Evolutionary conservation across 2,329 filamentous ascomycete genomes (phyloP), one percentile per base, ranked within the genome.

Genomic region (Diaporthe capsici): DNA sequence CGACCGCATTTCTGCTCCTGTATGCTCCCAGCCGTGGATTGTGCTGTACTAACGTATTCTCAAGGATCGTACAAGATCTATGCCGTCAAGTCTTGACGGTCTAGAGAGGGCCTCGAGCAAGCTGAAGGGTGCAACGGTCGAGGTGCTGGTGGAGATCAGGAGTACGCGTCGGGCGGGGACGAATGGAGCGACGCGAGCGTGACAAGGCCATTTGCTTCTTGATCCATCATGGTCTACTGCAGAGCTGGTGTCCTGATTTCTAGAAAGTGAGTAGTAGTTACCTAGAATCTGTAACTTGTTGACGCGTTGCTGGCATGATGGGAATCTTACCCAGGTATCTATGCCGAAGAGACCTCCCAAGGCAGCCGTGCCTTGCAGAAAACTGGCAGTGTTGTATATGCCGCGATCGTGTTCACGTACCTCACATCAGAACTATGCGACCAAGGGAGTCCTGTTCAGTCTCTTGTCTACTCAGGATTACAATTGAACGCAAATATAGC

Each of bases 11-110:
- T 1, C 42, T 0, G 4, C 10, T 2, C 15, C 47, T 44, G 10
- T 39, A 9, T 39, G 34, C 25, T 74, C 39, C 28, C 22, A 2
- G 15, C 15, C 49, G 5, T 44, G 37, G 53, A 17, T 1, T 42
- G 2, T 5, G 25, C 2, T 31, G 8, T 63, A 65, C 51, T 78
- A n/a, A 74, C 63, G 34, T 57, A n/a, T 42, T 61, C 0, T 65
- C 47, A 68, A 87, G 86, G 85, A 4, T 87, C 88, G 0, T 89
- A 86, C 78, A 86, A 88, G 77, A 86, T 89, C 55, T 89, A 88
- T 78, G 88, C 87, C 2, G 80, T 89, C 61, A 90, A 89, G 78
- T 76, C 82, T 71, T 79, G 67, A 76, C 6, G 15, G 31, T n/a
- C 15, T n/a, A 8, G n/a, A 5, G 34, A 42, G 10, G 2, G 12